Percentiles rank a stretch among this genome's conserved stretches.
phyloP scores from a whole-genome alignment of 805 yeast species.

The Torulaspora gathmanii region DNA sequence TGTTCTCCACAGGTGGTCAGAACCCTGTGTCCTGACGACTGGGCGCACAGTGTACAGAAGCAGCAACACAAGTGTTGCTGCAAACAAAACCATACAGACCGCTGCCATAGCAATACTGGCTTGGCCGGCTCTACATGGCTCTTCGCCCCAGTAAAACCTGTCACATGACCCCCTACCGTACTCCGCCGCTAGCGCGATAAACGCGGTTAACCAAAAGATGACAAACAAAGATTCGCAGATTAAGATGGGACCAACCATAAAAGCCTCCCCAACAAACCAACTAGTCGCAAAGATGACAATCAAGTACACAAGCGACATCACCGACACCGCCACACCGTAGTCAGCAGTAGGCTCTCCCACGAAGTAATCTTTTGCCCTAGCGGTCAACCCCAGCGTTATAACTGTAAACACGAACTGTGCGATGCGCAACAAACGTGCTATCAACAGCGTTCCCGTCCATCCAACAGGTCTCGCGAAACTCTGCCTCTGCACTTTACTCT shows the following conservation, averaged over 20 bases:
- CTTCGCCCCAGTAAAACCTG: background rate
- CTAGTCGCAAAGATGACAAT: background rate
- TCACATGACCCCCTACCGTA: conserved; percentile 1
- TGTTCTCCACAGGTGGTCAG: conserved; percentile 1
- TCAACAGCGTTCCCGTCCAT: background rate
- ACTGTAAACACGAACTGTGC: conserved; percentile 6
- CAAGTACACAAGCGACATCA: conserved; percentile 5
- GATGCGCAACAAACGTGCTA: conserved; percentile 1
- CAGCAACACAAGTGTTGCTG: background rate
- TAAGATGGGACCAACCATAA: conserved; percentile 4
- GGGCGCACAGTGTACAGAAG: conserved; percentile 1
- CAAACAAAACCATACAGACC: conserved; percentile 2
- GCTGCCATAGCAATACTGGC: conserved; percentile 8
- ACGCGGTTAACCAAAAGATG: conserved; percentile 8
- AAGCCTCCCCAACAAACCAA: background rate
- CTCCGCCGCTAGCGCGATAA: conserved; percentile 6
- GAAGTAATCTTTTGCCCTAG: background rate
- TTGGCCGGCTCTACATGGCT: conserved; percentile 2
- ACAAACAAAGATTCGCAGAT: conserved; percentile 1
- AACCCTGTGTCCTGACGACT: background rate
- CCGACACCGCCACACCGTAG: conserved; percentile 6
- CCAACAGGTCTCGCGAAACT: conserved; percentile 3
- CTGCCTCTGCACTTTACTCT: background rate
- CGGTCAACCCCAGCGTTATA: conserved; percentile 6
- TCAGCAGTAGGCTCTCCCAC: background rate